Evolutionary conservation across 768 basidiomycete genomes (phyloP).

Genomic region (Phanerochaete carnosa): DNA sequence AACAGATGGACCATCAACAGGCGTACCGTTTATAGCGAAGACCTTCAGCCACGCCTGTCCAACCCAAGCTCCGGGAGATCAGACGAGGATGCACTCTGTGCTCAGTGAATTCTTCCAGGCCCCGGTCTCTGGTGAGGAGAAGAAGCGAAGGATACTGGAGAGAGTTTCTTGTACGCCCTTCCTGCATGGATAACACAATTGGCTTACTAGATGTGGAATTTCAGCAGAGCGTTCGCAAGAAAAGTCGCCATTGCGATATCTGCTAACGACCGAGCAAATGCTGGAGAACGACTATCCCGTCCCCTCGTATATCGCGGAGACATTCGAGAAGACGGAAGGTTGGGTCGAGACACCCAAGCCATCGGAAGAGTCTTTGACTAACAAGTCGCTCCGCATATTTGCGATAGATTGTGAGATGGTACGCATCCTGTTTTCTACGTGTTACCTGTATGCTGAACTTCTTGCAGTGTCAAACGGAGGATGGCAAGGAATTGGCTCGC

Average conservation of each 20-base stretch:
- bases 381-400: constrained; percentile 47
- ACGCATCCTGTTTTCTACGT: constrained; percentile 18
- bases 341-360: constrained; percentile 82
- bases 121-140: constrained; percentile 78
- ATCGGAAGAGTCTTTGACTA: constrained; percentile 26
- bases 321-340: constrained; percentile 58
- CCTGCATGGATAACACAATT: not conserved
- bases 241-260: constrained; percentile 64
- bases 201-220: not conserved
- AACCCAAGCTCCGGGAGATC: constrained; percentile 89
- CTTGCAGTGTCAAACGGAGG: constrained; percentile 78
- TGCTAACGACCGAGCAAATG: constrained; percentile 83
- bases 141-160: constrained; percentile 56
- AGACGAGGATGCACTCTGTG: constrained; percentile 79
- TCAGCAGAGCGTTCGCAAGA: constrained; percentile 60
- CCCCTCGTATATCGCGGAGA: constrained; percentile 79
- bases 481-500: constrained; percentile 86
- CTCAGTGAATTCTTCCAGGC: constrained; percentile 79
- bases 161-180: constrained; percentile 33
- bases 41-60: constrained; percentile 94
- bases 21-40: constrained; percentile 64
- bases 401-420: constrained; percentile 99
- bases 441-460: not conserved
- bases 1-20: constrained; percentile 21
- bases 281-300: constrained; percentile 91